Evolutionary conservation across 2,329 filamentous ascomycete genomes (phyloP).

Genomic region (Diaporthe ilicicola): DNA sequence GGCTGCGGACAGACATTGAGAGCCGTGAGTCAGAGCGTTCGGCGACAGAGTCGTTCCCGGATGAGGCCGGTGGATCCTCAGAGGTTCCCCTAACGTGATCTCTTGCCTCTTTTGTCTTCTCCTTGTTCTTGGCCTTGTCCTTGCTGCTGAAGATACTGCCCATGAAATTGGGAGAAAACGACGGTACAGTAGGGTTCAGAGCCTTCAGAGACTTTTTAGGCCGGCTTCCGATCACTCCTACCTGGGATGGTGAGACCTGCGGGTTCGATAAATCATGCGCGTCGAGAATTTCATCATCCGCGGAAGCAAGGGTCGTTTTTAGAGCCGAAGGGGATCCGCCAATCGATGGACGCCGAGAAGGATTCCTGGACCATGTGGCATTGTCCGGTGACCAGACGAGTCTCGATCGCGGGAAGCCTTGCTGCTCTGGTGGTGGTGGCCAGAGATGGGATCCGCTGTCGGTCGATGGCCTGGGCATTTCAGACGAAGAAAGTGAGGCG

Average conservation of each 20-base stretch:
- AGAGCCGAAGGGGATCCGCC: conserved; percentile 76
- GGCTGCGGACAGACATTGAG: conserved; percentile 32
- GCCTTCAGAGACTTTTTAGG: conserved; percentile 66
- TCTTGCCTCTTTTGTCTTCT: conserved; percentile 48
- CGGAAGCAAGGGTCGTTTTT: conserved; percentile 68
- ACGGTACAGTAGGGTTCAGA: conserved; percentile 89
- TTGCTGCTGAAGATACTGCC: conserved; percentile 67
- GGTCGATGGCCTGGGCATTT: conserved; percentile 79
- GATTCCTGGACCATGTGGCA: conserved; percentile 68
- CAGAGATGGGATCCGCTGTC: conserved; percentile 78
- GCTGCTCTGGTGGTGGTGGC: conserved; percentile 62
- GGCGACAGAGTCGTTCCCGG: conserved; percentile 27
- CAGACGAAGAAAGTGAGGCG: conserved; percentile 72
- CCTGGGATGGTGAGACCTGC: conserved; percentile 62
- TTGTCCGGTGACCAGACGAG: conserved; percentile 48
- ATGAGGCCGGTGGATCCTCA: conserved; percentile 12
- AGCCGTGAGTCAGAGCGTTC: conserved; percentile 46
- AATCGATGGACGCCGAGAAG: conserved; percentile 82
- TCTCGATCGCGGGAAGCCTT: conserved; percentile 43
- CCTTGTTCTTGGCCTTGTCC: conserved; percentile 48
- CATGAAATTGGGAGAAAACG: conserved; percentile 67
- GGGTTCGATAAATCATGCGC: conserved; percentile 63
- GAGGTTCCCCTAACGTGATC: conserved; percentile 35
- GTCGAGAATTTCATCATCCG: conserved; percentile 71
- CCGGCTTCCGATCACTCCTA: conserved; percentile 82